These are phyloP conservation scores for Spergularia azorica DNA, from an alignment of 179 eudicot genomes.

Conservation along the genomic window DNA sequence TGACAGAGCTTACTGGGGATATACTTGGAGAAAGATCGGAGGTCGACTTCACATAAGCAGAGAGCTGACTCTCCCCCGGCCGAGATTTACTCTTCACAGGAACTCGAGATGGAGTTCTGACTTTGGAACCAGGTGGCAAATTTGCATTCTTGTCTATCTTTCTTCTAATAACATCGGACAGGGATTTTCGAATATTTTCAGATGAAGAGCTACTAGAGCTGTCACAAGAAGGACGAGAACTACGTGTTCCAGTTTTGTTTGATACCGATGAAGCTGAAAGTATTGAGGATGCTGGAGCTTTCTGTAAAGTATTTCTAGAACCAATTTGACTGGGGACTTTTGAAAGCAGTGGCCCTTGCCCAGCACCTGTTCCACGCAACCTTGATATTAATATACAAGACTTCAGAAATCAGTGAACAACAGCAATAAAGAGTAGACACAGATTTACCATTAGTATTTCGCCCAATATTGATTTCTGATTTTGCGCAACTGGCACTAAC, in stretches of 20 bases:
- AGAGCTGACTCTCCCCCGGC: slow-evolving; percentile 33
- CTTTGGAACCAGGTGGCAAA: slow-evolving; percentile 44
- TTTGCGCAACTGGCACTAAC: slow-evolving; percentile 43
- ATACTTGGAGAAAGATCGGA: slow-evolving; percentile 47
- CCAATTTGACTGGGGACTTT: slow-evolving; percentile 35
- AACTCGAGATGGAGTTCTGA: slow-evolving; percentile 50
- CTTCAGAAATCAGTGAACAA: neutral
- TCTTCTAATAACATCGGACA: slow-evolving; percentile 34
- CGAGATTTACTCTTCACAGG: slow-evolving; percentile 42
- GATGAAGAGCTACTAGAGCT: slow-evolving; percentile 54
- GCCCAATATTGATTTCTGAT: slow-evolving; percentile 39
- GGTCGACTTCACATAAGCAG: slow-evolving; percentile 38
- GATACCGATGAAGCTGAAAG: slow-evolving; percentile 40
- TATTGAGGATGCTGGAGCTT: slow-evolving; percentile 38
- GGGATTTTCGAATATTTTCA: slow-evolving; percentile 35
- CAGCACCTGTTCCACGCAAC: slow-evolving; percentile 32
- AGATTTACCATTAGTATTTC: slow-evolving; percentile 41
- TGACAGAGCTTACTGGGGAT: slow-evolving; percentile 79
- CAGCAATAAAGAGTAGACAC: slow-evolving; percentile 10
- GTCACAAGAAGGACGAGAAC: slow-evolving; percentile 53
- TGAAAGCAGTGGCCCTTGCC: slow-evolving; percentile 38
- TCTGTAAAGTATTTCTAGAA: slow-evolving; percentile 45
- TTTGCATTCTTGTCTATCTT: slow-evolving; percentile 39
- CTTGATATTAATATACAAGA: neutral
- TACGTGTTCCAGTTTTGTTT: slow-evolving; percentile 36